Conservation (phyloP, 805 yeast species). For the Starmerella kuoi region DNA sequence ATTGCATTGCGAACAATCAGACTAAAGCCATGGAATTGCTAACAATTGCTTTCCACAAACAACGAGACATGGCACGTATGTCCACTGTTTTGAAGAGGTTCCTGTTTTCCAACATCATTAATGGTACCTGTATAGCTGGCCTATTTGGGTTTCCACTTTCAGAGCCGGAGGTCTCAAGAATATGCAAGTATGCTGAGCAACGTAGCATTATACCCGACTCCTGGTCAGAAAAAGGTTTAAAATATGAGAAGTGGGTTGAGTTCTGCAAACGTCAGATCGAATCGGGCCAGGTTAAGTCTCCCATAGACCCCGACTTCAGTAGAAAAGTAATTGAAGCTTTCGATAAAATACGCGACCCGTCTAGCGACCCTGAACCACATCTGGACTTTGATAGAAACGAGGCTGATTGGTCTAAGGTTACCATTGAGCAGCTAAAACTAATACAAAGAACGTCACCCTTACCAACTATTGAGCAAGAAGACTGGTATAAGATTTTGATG, state of each 20-base stretch:
- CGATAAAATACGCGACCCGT: too few relatives aligned
- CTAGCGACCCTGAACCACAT: too few relatives aligned
- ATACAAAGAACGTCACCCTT: neutral
- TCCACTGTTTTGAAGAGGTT: slow-evolving; percentile 1
- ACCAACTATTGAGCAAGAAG: neutral
- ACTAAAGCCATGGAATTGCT: slow-evolving; percentile 1
- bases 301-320: neutral
- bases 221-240: slow-evolving; percentile 8
- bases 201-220: neutral
- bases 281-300: neutral
- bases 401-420: too few relatives aligned
- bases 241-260: slow-evolving; percentile 3
- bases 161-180: slow-evolving; percentile 7
- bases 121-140: slow-evolving; percentile 7
- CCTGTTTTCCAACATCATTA: neutral
- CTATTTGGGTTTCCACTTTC: slow-evolving; percentile 6
- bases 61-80: slow-evolving; percentile 7
- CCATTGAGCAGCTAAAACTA: neutral
- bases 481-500: slow-evolving; percentile 6
- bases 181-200: neutral
- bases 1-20: slow-evolving; percentile 1
- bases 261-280: slow-evolving; percentile 2
- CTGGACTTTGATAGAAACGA: too few relatives aligned
- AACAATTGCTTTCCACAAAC: slow-evolving; percentile 1
- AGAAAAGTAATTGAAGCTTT: neutral